Conservation (phyloP, 148 eudicot species). For the Oxyria digyna region DNA sequence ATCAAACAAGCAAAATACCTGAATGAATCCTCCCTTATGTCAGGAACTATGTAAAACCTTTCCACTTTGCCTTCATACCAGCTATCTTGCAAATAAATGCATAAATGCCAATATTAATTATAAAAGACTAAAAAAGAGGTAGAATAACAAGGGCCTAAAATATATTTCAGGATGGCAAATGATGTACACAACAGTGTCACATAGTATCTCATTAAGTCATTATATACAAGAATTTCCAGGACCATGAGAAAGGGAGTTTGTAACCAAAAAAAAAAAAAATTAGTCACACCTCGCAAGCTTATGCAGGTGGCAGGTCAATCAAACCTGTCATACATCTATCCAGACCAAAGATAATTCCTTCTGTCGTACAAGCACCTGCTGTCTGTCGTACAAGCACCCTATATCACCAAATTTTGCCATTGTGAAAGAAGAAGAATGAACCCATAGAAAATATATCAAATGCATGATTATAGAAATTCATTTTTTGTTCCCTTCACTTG, state of each 20-base stretch:
- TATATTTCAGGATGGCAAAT: background rate
- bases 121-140: background rate
- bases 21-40: background rate
- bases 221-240: constrained; percentile 3
- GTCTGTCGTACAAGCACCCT: background rate
- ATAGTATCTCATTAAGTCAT: background rate
- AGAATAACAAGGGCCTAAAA: background rate
- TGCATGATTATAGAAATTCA: background rate
- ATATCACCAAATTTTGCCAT: background rate
- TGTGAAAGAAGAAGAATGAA: constrained; percentile 3
- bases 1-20: background rate
- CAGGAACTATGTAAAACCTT: background rate
- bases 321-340: background rate
- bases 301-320: constrained; percentile 14
- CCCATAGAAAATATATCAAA: background rate
- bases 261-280: constrained; percentile 2
- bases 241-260: background rate
- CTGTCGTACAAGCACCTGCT: background rate
- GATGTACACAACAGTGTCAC: background rate
- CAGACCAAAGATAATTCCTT: background rate
- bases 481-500: background rate
- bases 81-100: constrained; percentile 7
- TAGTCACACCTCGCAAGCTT: constrained; percentile 21
- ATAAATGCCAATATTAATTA: background rate
- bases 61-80: background rate